Conservation (phyloP, 1,284 basidiomycete genomes). For the Sporisorium sorghi region DNA sequence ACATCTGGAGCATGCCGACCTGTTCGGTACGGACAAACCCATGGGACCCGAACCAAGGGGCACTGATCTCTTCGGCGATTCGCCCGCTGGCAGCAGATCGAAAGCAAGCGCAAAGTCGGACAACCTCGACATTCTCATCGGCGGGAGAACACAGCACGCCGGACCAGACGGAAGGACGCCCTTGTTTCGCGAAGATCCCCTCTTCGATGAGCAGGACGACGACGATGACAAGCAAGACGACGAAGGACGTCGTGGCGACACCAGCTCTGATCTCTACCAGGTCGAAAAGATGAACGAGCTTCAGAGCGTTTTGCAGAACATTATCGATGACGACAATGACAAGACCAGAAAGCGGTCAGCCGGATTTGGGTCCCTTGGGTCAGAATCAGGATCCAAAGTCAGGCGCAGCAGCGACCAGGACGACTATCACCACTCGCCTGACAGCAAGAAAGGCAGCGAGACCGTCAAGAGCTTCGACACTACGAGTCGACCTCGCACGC, state of each 20-base stretch:
- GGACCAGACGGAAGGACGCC: conserved; percentile 52
- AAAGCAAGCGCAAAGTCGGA: conserved; percentile 50
- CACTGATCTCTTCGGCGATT: conserved; percentile 47
- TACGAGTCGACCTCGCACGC: conserved; percentile 12
- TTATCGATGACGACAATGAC: conserved; percentile 79
- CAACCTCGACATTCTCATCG: conserved; percentile 59
- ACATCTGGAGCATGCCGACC: conserved; percentile 37
- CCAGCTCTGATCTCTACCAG: conserved; percentile 43
- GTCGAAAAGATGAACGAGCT: conserved; percentile 72
- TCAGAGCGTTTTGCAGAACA: conserved; percentile 90
- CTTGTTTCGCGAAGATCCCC: conserved; percentile 54
- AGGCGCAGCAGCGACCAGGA: conserved; percentile 24
- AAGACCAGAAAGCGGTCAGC: conserved; percentile 17
- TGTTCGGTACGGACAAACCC: conserved; percentile 42
- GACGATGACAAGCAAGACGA: conserved; percentile 21
- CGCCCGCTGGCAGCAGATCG: conserved; percentile 23
- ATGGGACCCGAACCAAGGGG: conserved; percentile 26
- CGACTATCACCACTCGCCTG: conserved; percentile 11
- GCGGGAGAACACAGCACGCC: conserved; percentile 49
- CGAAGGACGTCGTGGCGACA: conserved; percentile 31
- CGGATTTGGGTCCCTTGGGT: conserved; percentile 14
- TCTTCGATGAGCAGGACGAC: conserved; percentile 58
- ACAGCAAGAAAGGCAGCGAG: conserved; percentile 17
- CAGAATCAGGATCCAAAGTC: conserved; percentile 12
- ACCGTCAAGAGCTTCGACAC: background rate